Base-by-base conservation (phyloP, 805 yeast genomes). In the Dipodascus geniculatus region DNA sequence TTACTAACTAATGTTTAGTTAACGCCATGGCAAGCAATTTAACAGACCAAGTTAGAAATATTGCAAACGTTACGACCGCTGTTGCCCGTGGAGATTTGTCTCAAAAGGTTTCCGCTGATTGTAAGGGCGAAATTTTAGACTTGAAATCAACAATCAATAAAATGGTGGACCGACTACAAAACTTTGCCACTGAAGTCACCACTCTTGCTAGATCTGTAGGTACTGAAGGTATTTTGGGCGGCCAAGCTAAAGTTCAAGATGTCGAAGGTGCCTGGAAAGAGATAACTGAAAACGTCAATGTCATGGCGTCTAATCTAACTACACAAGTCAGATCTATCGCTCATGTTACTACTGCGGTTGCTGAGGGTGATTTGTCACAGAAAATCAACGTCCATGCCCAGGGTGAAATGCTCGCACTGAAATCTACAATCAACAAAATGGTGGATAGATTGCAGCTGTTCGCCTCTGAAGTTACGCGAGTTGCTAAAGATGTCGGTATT, bases 401-500 rank as follows among this genome's bases (percentile, higher is more conserved):
- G 66, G 96, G 96, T 53, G 96, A 87, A 65, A 87, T 87, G 61
- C 74, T 87, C 60, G 93, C 89, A 57, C 77, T 87, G 68, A 87
- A 87, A 64, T 78, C 83, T 57, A 87, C 96, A 4, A 87, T 87
- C 70, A 87, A 87, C 68, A 86, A 85, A 73, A 87, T 87, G 96
- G 96, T 87, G 74, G 96, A 87, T 66, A 81, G 93, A 48, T 77
- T 87, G 63, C 93, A 86, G 66, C 81, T 87, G 51, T 87, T 87
- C 66, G 96, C 95, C 8, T 79, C 83, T 24, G 96, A 87, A 69
- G 96, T 87, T 54, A 82, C 95, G 0, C 77, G 89, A 63, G 96
- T 87, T 48, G 96, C 96, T 8, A 81, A 87, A 59, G 96, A 87
- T 73, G 95, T 87, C 60, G 96, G 96, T 73, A 86, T 87, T 51